Conservation (phyloP, 2,329 filamentous ascomycete genomes). For the Stromatinia cepivora region DNA sequence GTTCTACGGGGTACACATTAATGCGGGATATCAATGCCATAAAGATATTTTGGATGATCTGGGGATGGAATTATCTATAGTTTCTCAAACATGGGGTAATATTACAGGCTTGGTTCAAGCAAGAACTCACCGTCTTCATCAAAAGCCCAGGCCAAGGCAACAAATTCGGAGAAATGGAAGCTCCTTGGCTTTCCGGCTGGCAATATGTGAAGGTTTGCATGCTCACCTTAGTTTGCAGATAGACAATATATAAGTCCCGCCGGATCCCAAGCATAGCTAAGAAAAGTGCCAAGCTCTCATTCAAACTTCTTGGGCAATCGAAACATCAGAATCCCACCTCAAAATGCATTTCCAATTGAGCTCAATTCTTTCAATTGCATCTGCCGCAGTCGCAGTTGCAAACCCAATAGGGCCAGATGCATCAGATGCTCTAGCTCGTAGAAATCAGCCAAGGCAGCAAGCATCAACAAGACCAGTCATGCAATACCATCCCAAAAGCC, state of each 20-base stretch:
- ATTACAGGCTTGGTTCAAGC: neutral
- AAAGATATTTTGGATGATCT: neutral
- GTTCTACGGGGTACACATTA: neutral
- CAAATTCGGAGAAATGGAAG: constrained; percentile 16
- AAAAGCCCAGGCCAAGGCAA: neutral
- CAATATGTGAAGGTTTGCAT: constrained; percentile 4
- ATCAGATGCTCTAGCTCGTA: constrained; percentile 24
- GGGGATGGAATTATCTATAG: constrained; percentile 9
- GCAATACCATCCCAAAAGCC: constrained; percentile 32
- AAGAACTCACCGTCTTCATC: constrained; percentile 8
- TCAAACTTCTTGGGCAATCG: neutral
- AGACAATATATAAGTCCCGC: constrained; percentile 17
- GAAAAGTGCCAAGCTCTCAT: neutral
- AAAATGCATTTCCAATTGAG: constrained; percentile 37
- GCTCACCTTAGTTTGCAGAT: neutral
- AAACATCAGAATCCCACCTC: constrained; percentile 7
- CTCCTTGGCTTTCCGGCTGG: neutral
- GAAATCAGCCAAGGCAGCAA: constrained; percentile 30
- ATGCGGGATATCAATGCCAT: constrained; percentile 1
- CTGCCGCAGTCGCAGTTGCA: constrained; percentile 33
- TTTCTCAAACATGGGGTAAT: constrained; percentile 11
- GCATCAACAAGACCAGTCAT: constrained; percentile 34
- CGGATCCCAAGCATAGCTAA: neutral
- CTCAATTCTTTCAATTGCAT: constrained; percentile 30
- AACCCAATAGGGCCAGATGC: constrained; percentile 30